Percentiles rank a stretch among this genome's conserved stretches.
Conservation (phyloP, 2,329 filamentous ascomycete genomes). For the Colletotrichum sp. region DNA sequence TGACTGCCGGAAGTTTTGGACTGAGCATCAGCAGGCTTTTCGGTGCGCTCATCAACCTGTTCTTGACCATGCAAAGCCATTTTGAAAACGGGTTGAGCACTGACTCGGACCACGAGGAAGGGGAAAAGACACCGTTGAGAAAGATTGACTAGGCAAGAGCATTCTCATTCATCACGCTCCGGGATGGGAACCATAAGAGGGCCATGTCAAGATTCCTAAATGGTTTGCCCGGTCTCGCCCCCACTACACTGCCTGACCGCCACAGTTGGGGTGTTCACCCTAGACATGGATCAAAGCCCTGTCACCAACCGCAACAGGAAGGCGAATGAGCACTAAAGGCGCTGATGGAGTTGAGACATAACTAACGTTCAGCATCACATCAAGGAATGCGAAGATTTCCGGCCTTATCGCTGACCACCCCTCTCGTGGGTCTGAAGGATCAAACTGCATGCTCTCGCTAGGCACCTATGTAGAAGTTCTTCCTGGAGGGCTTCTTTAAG, state of each 20-base stretch:
- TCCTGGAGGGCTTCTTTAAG: neutral
- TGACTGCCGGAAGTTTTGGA: neutral
- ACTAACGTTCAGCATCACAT: neutral
- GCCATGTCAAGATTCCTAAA: neutral
- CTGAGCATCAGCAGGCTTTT: neutral
- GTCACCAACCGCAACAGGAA: slow-evolving; percentile 3
- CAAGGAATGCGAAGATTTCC: too few species aligned
- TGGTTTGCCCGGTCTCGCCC: neutral
- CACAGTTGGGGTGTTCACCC: neutral
- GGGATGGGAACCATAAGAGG: neutral
- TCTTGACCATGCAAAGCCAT: neutral
- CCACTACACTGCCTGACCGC: neutral
- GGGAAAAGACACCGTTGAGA: neutral
- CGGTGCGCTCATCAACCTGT: neutral
- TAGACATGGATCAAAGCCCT: neutral
- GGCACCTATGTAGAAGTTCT: neutral
- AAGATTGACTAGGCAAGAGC: accelerated
- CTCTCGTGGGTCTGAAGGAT: neutral
- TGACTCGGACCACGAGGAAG: neutral
- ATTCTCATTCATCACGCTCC: accelerated
- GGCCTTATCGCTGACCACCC: slow-evolving; percentile 14
- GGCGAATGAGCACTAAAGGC: neutral
- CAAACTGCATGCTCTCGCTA: neutral
- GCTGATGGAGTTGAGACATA: neutral
- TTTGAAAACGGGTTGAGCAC: neutral